phyloP scores from a whole-genome alignment of 345 rosid species.

The Citrus medica region DNA sequence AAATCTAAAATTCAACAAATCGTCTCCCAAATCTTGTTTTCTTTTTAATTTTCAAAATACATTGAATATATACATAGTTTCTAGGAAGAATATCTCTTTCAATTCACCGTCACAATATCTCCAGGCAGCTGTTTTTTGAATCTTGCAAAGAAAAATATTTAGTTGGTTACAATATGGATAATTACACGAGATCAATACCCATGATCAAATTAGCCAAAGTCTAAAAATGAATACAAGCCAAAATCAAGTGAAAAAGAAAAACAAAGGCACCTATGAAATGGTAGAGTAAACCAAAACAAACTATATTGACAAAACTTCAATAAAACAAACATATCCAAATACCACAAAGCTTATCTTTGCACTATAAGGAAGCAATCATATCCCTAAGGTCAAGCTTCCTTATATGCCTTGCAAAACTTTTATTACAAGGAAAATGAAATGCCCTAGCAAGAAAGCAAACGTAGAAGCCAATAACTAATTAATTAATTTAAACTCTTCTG shows the following conservation, averaged over 20 bases:
- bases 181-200: background rate
- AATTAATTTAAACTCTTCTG: background rate
- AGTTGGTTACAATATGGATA: background rate
- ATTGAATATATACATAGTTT: background rate
- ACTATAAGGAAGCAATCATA: constrained; percentile 19
- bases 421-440: background rate
- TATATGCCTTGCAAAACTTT: background rate
- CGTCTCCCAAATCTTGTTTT: too few species aligned
- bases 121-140: background rate
- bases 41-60: background rate
- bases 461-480: too few species aligned
- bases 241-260: background rate
- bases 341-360: background rate
- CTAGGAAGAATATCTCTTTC: background rate
- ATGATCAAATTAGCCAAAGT: background rate
- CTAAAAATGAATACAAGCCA: background rate
- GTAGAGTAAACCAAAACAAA: constrained; percentile 1
- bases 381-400: constrained; percentile 19
- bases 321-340: background rate
- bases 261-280: background rate
- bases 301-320: background rate
- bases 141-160: background rate
- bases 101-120: background rate
- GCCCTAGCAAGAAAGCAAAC: background rate
- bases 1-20: too few species aligned